phyloP scores from a whole-genome alignment of 495 filamentous ascomycete genomes.

The Oleoguttula mirabilis region DNA sequence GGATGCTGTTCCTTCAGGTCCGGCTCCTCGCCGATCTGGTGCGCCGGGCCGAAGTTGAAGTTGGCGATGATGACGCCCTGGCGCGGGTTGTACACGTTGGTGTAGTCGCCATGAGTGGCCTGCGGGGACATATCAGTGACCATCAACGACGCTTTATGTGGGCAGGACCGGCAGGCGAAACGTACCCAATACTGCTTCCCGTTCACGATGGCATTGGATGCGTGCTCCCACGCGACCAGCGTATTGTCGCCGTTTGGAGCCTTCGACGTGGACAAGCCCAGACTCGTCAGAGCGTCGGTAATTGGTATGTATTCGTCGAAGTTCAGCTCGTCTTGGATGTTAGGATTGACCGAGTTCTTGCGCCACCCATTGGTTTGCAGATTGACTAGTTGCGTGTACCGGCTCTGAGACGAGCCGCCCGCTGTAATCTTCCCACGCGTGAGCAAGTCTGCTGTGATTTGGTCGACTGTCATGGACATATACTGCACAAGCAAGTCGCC shows the following conservation, averaged over 20 bases:
- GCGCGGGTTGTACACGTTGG: not conserved
- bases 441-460: too few species aligned
- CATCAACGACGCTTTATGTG: not conserved
- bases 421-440: too few species aligned
- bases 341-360: not conserved
- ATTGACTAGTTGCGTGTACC: not conserved
- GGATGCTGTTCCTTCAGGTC: not conserved
- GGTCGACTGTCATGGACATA: too few species aligned
- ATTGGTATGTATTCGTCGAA: not conserved
- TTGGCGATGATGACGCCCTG: not conserved
- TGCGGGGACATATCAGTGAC: not conserved
- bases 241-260: not conserved
- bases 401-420: too few species aligned
- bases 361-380: not conserved
- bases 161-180: not conserved
- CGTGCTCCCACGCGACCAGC: not conserved
- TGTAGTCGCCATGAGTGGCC: not conserved
- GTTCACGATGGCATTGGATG: not conserved
- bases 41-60: not conserved
- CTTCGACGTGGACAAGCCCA: not conserved
- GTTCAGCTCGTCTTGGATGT: not conserved
- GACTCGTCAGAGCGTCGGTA: not conserved
- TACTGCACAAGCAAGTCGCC: too few species aligned
- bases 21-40: not conserved
- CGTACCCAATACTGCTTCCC: not conserved